Conservation (phyloP, 305 asterid genomes). For the Euphrasia arctica region DNA sequence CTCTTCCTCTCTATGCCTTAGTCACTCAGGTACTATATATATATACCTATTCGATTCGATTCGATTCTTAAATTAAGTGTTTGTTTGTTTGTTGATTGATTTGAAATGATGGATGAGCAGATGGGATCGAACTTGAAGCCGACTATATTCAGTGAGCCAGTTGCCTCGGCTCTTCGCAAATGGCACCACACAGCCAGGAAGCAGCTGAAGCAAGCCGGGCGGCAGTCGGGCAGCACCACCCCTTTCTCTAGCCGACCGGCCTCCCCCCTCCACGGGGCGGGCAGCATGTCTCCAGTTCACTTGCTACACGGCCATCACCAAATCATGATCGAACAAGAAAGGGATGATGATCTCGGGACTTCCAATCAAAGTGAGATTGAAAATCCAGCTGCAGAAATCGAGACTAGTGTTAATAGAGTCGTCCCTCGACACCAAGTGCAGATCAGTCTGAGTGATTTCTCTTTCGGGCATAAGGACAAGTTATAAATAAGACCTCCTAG, state of each 20-base stretch:
- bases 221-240: slow-evolving; percentile 35
- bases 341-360: slow-evolving; percentile 8
- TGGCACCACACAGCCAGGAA: slow-evolving; percentile 58
- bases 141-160: slow-evolving; percentile 47
- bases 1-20: slow-evolving; percentile 71
- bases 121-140: slow-evolving; percentile 72
- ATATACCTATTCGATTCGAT: background rate
- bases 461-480: slow-evolving; percentile 36
- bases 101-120: slow-evolving; percentile 20
- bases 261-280: slow-evolving; percentile 40
- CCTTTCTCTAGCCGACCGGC: slow-evolving; percentile 55
- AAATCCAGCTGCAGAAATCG: slow-evolving; percentile 8
- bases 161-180: slow-evolving; percentile 45
- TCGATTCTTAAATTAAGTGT: background rate
- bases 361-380: slow-evolving; percentile 28
- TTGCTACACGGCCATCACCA: slow-evolving; percentile 31
- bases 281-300: slow-evolving; percentile 43
- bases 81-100: background rate
- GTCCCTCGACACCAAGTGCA: slow-evolving; percentile 26
- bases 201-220: slow-evolving; percentile 38
- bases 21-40: slow-evolving; percentile 48
- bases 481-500: background rate
- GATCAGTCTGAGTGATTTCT: slow-evolving; percentile 35
- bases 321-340: background rate
- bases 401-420: background rate